Percentiles rank a stretch among this genome's conserved stretches.
These are phyloP conservation scores for Kodamaea neixiangensis DNA, from an alignment of 805 yeast species.

Conservation along the genomic window DNA sequence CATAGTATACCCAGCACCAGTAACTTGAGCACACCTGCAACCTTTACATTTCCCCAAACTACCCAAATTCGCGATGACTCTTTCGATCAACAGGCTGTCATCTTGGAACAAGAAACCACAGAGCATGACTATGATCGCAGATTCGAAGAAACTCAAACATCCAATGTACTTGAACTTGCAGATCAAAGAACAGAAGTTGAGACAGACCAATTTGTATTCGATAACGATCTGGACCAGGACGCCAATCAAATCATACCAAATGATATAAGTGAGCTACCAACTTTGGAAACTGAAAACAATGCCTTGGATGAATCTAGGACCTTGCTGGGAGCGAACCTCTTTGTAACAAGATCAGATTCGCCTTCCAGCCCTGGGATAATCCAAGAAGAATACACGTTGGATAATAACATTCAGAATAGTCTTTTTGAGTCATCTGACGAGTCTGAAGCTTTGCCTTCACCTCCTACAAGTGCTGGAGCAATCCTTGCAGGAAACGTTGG, in stretches of 20 bases:
- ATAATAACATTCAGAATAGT: slow-evolving; percentile 6
- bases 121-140: not conserved
- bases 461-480: not conserved
- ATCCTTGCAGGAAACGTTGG: not conserved
- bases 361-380: slow-evolving; percentile 11
- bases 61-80: slow-evolving; percentile 6
- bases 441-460: slow-evolving; percentile 1
- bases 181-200: not conserved
- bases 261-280: not conserved
- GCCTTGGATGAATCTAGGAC: not conserved
- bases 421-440: slow-evolving; percentile 11
- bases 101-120: not conserved
- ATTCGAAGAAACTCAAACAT: not conserved
- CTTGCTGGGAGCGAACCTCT: not conserved
- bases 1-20: slow-evolving; percentile 1
- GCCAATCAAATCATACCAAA: not conserved
- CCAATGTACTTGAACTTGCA: not conserved
- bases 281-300: not conserved
- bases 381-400: slow-evolving; percentile 17
- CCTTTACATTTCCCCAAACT: not conserved
- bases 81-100: not conserved
- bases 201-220: not conserved
- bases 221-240: not conserved
- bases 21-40: slow-evolving; percentile 6
- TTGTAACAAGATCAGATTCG: not conserved